A percentile compares a stretch with the other conserved stretches of the same genome.
phyloP scores from a whole-genome alignment of 352 stramenopile genomes.

The Thraustotheca clavata region DNA sequence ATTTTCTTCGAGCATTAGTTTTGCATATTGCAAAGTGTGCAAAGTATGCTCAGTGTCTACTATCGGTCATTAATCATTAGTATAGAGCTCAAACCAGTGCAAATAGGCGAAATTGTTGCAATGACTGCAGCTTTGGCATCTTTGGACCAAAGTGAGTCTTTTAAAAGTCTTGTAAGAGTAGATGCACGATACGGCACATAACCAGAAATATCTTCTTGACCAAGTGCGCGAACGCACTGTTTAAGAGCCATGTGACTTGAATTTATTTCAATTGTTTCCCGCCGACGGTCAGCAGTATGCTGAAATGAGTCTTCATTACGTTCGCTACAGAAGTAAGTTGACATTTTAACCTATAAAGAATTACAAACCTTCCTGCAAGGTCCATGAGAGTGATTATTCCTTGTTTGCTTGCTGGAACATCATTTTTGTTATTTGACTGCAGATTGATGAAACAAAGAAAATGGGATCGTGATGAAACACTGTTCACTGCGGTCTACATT shows the following conservation, averaged over 20 bases:
- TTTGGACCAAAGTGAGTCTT: constrained; percentile 53
- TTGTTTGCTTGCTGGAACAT: constrained; percentile 27
- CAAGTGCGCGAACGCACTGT: constrained; percentile 68
- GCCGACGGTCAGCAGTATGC: constrained; percentile 56
- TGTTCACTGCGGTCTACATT: constrained; percentile 51
- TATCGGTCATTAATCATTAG: background rate
- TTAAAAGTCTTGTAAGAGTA: constrained; percentile 66
- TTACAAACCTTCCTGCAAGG: constrained; percentile 31
- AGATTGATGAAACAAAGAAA: constrained; percentile 61
- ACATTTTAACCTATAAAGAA: background rate
- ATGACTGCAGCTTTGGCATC: constrained; percentile 63
- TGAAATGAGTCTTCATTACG: constrained; percentile 73
- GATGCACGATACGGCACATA: constrained; percentile 64
- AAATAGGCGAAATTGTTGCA: constrained; percentile 63
- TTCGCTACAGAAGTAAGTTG: constrained; percentile 30
- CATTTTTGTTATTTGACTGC: constrained; percentile 19
- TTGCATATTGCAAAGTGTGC: constrained; percentile 61
- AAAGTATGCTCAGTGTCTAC: constrained; percentile 67
- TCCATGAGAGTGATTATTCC: constrained; percentile 52
- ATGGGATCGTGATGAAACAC: constrained; percentile 63
- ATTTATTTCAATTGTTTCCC: constrained; percentile 79
- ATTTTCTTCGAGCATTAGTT: constrained; percentile 55
- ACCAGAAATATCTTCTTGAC: constrained; percentile 37
- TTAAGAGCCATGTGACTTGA: constrained; percentile 76
- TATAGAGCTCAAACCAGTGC: constrained; percentile 21